Conservation (phyloP, 176 grass and related monocot species). For the Microstegium vimineum region DNA sequence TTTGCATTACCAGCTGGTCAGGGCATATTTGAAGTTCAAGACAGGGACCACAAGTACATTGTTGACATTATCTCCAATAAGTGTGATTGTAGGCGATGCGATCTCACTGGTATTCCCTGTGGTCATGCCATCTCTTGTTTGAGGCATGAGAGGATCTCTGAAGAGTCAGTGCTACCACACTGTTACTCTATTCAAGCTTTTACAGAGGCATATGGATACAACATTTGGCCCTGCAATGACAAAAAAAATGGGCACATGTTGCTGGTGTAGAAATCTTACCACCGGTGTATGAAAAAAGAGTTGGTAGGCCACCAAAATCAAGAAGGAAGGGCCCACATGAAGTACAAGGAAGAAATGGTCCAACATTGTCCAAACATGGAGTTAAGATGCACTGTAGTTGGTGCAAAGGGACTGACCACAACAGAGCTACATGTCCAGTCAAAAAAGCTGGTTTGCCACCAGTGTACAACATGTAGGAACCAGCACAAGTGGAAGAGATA, state of each 20-base stretch:
- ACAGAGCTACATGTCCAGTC: not conserved
- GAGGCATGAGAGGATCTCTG: not conserved
- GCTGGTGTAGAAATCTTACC: fast-evolving
- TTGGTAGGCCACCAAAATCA: not conserved
- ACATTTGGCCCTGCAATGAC: not conserved
- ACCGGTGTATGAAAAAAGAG: not conserved
- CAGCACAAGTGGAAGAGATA: no score
- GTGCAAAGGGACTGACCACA: not conserved
- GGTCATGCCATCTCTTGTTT: not conserved
- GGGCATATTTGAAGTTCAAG: not conserved
- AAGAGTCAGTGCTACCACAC: not conserved
- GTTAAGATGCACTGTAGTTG: not conserved
- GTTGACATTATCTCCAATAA: not conserved
- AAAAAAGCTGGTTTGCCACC: no score
- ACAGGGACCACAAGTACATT: not conserved
- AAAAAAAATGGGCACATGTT: not conserved
- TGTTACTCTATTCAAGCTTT: not conserved
- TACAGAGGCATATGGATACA: not conserved
- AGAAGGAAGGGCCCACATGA: not conserved
- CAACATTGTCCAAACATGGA: not conserved
- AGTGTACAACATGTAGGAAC: no score
- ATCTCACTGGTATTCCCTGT: no score
- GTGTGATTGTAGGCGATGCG: not conserved
- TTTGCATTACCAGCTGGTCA: not conserved
- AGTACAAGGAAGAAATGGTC: not conserved